Percentiles rank a stretch among this genome's conserved stretches.
phyloP scores from a whole-genome alignment of 208 protist species.

The Angomonas desouzai region DNA sequence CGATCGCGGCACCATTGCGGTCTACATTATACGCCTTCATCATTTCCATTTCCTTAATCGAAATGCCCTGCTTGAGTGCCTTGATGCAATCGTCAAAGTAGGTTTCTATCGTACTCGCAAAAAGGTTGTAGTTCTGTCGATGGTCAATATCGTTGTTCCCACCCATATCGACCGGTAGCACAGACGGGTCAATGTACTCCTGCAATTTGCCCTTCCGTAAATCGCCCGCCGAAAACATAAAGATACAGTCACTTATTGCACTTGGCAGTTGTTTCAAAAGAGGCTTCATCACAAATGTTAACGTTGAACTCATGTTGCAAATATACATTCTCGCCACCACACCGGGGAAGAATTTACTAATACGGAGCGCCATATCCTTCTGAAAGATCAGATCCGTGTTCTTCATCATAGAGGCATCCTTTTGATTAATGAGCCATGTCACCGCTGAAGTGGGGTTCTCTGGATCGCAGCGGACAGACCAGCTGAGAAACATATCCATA shows the following conservation, averaged over 20 bases:
- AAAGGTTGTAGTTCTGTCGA: slow-evolving; percentile 41
- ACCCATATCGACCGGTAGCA: slow-evolving; percentile 64
- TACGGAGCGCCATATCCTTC: slow-evolving; percentile 67
- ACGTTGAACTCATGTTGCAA: slow-evolving; percentile 63
- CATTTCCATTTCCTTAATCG: slow-evolving; percentile 65
- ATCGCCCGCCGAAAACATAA: slow-evolving; percentile 51
- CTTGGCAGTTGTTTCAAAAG: slow-evolving; percentile 57
- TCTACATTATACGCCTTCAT: slow-evolving; percentile 55
- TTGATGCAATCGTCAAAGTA: slow-evolving; percentile 48
- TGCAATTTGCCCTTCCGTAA: slow-evolving; percentile 44
- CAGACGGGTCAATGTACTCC: slow-evolving; percentile 47
- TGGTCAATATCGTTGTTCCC: slow-evolving; percentile 68
- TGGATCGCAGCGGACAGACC: slow-evolving; percentile 37
- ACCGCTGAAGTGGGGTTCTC: slow-evolving; percentile 38
- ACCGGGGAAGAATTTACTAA: slow-evolving; percentile 74
- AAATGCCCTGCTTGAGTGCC: slow-evolving; percentile 25
- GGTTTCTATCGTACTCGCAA: slow-evolving; percentile 38
- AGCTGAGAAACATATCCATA: slow-evolving; percentile 79
- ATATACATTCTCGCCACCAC: slow-evolving; percentile 55
- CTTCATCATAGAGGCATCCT: slow-evolving; percentile 53
- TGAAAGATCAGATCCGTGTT: slow-evolving; percentile 77
- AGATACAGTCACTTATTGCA: slow-evolving; percentile 56
- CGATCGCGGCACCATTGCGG: slow-evolving; percentile 24
- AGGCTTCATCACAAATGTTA: slow-evolving; percentile 65
- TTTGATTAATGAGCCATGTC: slow-evolving; percentile 74